Conservation (phyloP, 768 basidiomycete genomes). For the Pholiota molesta region DNA sequence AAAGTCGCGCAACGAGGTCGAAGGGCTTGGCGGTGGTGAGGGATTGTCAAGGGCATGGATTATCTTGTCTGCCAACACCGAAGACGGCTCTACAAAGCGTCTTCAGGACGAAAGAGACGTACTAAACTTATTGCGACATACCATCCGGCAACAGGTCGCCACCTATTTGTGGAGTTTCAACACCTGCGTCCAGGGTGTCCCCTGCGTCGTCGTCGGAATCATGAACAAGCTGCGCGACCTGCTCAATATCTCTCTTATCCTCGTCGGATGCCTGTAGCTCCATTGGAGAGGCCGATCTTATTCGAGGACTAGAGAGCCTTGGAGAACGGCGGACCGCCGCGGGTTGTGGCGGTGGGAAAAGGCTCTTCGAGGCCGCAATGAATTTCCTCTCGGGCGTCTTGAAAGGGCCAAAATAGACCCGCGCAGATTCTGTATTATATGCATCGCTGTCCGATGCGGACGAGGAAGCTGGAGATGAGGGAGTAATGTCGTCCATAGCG, state of each 20-base stretch:
- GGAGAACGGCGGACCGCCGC: slow-evolving; percentile 51
- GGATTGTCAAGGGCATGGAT: slow-evolving; percentile 76
- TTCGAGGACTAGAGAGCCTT: slow-evolving; percentile 46
- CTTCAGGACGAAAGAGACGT: slow-evolving; percentile 4
- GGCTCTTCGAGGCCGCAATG: slow-evolving; percentile 33
- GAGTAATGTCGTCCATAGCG: slow-evolving; percentile 19
- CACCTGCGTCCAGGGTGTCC: slow-evolving; percentile 32
- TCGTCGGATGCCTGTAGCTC: slow-evolving; percentile 20
- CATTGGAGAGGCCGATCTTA: slow-evolving; percentile 26
- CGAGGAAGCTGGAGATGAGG: slow-evolving; percentile 28
- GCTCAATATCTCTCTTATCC: slow-evolving; percentile 31
- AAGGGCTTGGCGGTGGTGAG: slow-evolving; percentile 54
- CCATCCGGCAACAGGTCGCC: slow-evolving; percentile 42
- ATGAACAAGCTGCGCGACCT: slow-evolving; percentile 29
- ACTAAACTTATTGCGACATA: slow-evolving; percentile 30
- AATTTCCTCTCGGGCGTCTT: slow-evolving; percentile 57
- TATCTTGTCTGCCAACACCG: slow-evolving; percentile 65
- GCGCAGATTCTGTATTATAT: slow-evolving; percentile 44
- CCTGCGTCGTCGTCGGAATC: slow-evolving; percentile 34
- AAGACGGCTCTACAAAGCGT: slow-evolving; percentile 58
- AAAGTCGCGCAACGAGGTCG: slow-evolving; percentile 25
- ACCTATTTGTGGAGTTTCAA: slow-evolving; percentile 54
- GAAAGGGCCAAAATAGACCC: slow-evolving; percentile 53
- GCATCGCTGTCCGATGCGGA: slow-evolving; percentile 43
- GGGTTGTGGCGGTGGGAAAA: slow-evolving; percentile 27